Percentiles rank a stretch among this genome's conserved stretches.
These are phyloP conservation scores for Serendipita sp. DNA, from an alignment of 768 basidiomycete genomes.

Conservation along the genomic window DNA sequence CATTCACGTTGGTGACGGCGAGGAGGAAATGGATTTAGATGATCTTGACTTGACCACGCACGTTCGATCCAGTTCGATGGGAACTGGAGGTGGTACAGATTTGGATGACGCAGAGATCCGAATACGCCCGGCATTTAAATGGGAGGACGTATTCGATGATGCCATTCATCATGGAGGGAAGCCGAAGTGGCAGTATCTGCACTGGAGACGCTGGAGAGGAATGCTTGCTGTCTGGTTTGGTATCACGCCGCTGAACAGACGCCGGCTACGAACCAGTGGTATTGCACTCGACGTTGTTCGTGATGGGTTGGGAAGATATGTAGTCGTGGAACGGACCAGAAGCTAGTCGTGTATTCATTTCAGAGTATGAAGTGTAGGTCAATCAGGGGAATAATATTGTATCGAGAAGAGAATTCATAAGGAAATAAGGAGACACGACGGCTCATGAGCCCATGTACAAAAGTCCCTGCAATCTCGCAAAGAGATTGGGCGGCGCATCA, in stretches of 20 bases:
- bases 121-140: slow-evolving; percentile 45
- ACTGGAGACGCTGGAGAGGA: slow-evolving; percentile 24
- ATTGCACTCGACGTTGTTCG: slow-evolving; percentile 44
- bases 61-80: slow-evolving; percentile 36
- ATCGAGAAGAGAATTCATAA: neutral
- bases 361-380: neutral
- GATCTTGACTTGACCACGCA: slow-evolving; percentile 41
- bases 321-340: slow-evolving; percentile 23
- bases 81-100: slow-evolving; percentile 57
- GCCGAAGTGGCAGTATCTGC: slow-evolving; percentile 18
- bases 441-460: too few relatives aligned
- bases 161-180: slow-evolving; percentile 26
- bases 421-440: neutral
- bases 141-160: slow-evolving; percentile 54
- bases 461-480: too few relatives aligned
- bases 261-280: slow-evolving; percentile 35
- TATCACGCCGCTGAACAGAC: slow-evolving; percentile 45
- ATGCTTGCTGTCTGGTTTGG: slow-evolving; percentile 59
- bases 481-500: neutral
- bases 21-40: slow-evolving; percentile 42
- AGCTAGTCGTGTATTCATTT: neutral
- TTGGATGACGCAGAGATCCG: slow-evolving; percentile 47
- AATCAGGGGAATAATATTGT: neutral
- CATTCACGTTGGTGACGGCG: slow-evolving; percentile 43
- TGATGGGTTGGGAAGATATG: slow-evolving; percentile 38